Base-by-base conservation (phyloP, 495 filamentous ascomycete species). In the Niebla homalea region DNA sequence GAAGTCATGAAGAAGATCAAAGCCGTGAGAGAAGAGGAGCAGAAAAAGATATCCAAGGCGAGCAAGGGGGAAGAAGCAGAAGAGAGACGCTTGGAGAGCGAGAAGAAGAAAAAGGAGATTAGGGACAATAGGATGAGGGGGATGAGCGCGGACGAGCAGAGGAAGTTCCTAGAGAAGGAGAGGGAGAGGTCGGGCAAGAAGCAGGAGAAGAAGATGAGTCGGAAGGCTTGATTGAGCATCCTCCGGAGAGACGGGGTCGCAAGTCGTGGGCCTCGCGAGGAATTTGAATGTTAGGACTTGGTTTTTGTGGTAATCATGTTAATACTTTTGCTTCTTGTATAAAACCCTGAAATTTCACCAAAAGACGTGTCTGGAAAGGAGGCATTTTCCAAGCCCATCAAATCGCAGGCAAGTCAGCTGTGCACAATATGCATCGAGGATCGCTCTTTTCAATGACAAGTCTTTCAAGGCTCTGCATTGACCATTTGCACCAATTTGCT, bases 31-130 rank as follows among this genome's bases (percentile, higher is more conserved):
- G 93, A 97, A 36, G 86, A 88, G 45, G 80, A 85, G 62, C 77
- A 84, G 58, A 79, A 76, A 63, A 84, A 84, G 70, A 78, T 98
- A 53, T 76, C 83, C 58, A 85, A 84, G 59, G 71, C 75, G 2
- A 85, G 84, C 45, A 89, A 97, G 57, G 87, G 88, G n/a, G 87
- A 93, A 67, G 89, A 90, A 72, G 84, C 85, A 43, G 92, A 95
- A 70, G 93, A 97, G 75, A 72, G 88, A 36, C 75, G 76, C 54
- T 50, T 77, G 6, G 79, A 87, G 58, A 76, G 78, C 16, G 92
- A 96, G 65, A 87, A 85, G 74, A 68, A 77, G 58, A 93, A 88
- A 75, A 96, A 93, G 73, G 79, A 88, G 59, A 88, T 94, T 75
- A 74, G 92, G n/a, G 92, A 98, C 60, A 73, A 76, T 44, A 73